Percentiles rank a stretch among this genome's conserved stretches.
Evolutionary conservation across 2,329 filamentous ascomycete genomes (phyloP).

Genomic region (Aspergillus nomiae): DNA sequence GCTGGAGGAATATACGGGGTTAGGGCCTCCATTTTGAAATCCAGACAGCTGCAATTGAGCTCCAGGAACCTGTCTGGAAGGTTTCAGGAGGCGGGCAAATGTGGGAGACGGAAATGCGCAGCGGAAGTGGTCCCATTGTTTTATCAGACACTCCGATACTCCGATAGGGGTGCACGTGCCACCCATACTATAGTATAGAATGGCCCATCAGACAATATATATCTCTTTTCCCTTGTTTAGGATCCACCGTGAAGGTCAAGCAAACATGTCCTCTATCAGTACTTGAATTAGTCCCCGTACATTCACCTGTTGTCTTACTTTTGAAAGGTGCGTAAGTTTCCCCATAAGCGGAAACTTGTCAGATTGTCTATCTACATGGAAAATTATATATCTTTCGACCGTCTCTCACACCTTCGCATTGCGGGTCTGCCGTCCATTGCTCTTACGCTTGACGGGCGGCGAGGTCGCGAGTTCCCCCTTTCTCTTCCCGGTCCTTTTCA

Average conservation of each 20-base stretch:
- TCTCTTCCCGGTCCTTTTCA: slow-evolving; percentile 58
- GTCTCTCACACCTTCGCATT: not conserved
- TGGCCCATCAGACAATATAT: not conserved
- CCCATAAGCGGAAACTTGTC: not conserved
- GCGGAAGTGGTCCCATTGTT: slow-evolving; percentile 20
- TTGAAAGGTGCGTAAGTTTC: not conserved
- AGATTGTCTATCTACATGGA: not conserved
- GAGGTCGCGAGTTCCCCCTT: slow-evolving; percentile 25
- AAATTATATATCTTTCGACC: not conserved
- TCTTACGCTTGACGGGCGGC: slow-evolving; percentile 4
- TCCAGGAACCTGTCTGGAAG: slow-evolving; percentile 10
- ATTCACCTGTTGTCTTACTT: not conserved
- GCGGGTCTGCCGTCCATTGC: not conserved
- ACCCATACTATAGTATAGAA: not conserved
- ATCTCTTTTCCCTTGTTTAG: not conserved
- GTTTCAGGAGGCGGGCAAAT: not conserved
- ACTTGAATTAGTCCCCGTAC: not conserved
- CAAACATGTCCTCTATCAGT: not conserved
- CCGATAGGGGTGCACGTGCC: slow-evolving; percentile 22
- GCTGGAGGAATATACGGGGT: slow-evolving; percentile 24
- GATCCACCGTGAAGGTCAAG: not conserved
- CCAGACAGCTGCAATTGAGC: slow-evolving; percentile 18
- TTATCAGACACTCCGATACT: slow-evolving; percentile 19
- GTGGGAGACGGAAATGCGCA: not conserved
- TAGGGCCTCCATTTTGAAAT: slow-evolving; percentile 28